Evolutionary conservation across 2,329 filamentous ascomycete species (phyloP).

Genomic region (Pseudogymnoascus sp.): DNA sequence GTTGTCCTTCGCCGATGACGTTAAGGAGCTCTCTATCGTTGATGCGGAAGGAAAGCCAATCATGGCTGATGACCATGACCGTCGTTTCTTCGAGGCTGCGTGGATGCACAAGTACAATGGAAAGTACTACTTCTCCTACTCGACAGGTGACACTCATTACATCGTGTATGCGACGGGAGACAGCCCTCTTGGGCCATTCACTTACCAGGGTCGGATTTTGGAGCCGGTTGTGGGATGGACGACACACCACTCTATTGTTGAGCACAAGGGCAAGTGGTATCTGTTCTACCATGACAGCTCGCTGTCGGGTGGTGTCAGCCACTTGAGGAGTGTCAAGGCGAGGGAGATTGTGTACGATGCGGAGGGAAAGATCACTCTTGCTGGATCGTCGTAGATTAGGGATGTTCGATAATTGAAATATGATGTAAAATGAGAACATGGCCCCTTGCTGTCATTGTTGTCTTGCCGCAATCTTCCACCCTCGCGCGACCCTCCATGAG

Average conservation of each 20-base stretch:
- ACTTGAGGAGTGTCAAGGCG: slow-evolving; percentile 61
- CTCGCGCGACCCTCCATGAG: too few species aligned
- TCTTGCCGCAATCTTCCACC: too few species aligned
- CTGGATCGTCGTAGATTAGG: not conserved
- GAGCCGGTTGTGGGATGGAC: slow-evolving; percentile 76
- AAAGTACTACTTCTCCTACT: slow-evolving; percentile 69
- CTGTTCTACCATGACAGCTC: slow-evolving; percentile 70
- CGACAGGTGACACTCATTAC: slow-evolving; percentile 69
- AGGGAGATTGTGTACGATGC: slow-evolving; percentile 4
- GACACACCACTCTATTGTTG: slow-evolving; percentile 70
- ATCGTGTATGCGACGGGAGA: slow-evolving; percentile 60
- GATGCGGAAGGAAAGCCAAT: slow-evolving; percentile 53
- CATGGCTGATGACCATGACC: slow-evolving; percentile 58
- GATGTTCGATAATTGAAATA: not conserved
- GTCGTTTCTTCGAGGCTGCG: slow-evolving; percentile 71
- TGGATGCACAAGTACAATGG: slow-evolving; percentile 68
- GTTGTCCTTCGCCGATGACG: slow-evolving; percentile 47
- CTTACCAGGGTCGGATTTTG: slow-evolving; percentile 60
- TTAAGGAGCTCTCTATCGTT: slow-evolving; percentile 55
- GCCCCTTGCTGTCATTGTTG: too few species aligned
- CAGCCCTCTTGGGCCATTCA: slow-evolving; percentile 62
- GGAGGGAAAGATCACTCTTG: not conserved
- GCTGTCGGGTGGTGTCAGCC: slow-evolving; percentile 58
- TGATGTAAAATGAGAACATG: not conserved
- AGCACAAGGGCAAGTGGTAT: slow-evolving; percentile 64